A percentile compares a stretch with the other conserved stretches of the same genome.
Evolutionary conservation across 2,329 filamentous ascomycete genomes (phyloP).

Genomic region (Mycosphaerelloides madeirae): DNA sequence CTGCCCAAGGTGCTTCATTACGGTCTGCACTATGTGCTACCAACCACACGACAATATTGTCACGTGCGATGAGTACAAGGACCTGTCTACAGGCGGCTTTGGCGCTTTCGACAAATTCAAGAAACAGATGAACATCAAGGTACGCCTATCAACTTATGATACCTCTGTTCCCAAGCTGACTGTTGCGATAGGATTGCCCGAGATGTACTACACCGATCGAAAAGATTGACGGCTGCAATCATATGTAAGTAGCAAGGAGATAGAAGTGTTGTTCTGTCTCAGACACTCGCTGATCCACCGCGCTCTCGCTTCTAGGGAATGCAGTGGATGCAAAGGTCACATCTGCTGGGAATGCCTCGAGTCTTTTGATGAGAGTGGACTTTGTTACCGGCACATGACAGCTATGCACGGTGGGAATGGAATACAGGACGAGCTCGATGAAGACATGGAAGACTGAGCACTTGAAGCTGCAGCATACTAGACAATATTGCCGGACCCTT

Average conservation of each 20-base stretch:
- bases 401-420: conserved; percentile 6
- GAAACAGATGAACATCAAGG: conserved; percentile 5
- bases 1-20: conserved; percentile 3
- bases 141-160: not conserved
- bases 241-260: not conserved
- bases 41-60: conserved; percentile 2
- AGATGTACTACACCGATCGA: conserved; percentile 6
- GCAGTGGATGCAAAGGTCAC: conserved; percentile 8
- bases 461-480: too few relatives aligned
- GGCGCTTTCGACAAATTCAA: conserved; percentile 8
- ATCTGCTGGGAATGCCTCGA: conserved; percentile 12
- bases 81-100: conserved; percentile 1
- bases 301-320: conserved; percentile 4
- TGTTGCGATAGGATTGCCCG: conserved; percentile 4
- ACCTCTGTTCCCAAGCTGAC: not conserved
- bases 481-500: too few relatives aligned
- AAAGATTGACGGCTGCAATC: conserved; percentile 4
- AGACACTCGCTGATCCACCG: conserved; percentile 6
- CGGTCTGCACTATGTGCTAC: not conserved
- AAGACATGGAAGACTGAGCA: not conserved
- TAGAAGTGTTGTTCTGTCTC: too few relatives aligned
- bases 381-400: conserved; percentile 7
- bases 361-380: not conserved
- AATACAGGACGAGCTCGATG: not conserved
- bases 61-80: conserved; percentile 7